Base-by-base conservation (phyloP, 78 protist genomes). In the Goniomonas avonlea region DNA sequence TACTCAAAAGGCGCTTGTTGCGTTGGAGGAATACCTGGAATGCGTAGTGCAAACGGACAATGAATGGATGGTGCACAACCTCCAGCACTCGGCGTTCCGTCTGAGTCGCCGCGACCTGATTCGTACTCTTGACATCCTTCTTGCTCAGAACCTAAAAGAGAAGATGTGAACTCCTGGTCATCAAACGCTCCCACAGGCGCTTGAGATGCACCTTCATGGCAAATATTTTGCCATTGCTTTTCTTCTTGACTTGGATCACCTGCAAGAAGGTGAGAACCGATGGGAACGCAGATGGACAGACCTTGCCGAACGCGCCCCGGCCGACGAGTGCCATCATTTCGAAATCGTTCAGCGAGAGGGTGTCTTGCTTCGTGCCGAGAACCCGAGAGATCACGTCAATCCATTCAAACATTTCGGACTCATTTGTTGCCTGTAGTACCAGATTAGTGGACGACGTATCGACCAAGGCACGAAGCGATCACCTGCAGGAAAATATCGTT, bases 41-140 rank as follows among this genome's bases (percentile, higher is more conserved):
- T 7, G 74, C 74, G 37, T 20, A 68, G 47, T 68, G 74, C n/a
- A 68, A 13, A 7, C 13, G 8, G 48, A 45, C 39, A 50, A 73
- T 73, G 48, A 73, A 73, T 4, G 77, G 50, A 25, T 73, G 77
- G 13, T 7, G 7, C 29, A 71, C 35, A 9, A 7, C 5, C 29
- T 31, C 45, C 21, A 82, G 5, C 32, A 82, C 41, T 15, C 43
- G 7, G 21, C 85, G 63, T 39, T 82, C 85, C 35, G 79, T 71
- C n/a, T 47, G n/a, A n/a, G 79, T 82, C 43, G 70, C 80, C 29
- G 3, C 80, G n/a, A 73, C 32, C 11, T 73, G 77, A 27, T 15
- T 25, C 27, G 32, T 15, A 21, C 7, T 13, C 17, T 43, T 31
- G 59, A 73, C 38, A 4, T 35, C 58, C 37, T 7, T 7, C 58